phyloP scores from a whole-genome alignment of 139 green algal species.

The Volvox africanus region DNA sequence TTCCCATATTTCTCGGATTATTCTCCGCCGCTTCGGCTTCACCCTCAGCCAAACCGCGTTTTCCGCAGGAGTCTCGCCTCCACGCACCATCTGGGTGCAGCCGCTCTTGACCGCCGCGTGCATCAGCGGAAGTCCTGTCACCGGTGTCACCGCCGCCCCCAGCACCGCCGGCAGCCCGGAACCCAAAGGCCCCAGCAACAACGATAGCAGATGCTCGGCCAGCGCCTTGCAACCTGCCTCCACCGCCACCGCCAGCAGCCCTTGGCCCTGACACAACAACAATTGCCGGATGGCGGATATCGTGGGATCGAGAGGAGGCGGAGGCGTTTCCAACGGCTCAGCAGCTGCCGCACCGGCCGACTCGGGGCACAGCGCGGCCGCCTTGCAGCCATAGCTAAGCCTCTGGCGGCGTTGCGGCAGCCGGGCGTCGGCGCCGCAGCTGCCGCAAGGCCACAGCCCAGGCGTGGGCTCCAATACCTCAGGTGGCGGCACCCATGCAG shows the following conservation, averaged over 20 bases:
- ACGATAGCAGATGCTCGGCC: neutral
- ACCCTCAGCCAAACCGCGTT: no score
- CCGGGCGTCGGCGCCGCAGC: neutral
- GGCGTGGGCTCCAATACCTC: neutral
- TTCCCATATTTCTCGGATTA: no score
- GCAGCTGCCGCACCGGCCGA: neutral
- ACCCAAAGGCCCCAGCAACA: neutral
- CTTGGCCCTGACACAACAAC: constrained; percentile 20
- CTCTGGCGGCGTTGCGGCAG: neutral
- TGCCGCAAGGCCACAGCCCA: neutral
- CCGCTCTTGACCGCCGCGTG: constrained; percentile 40
- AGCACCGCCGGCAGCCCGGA: neutral
- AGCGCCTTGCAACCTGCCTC: constrained; percentile 17
- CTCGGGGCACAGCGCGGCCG: no score
- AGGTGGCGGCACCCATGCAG: neutral
- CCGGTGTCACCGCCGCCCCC: constrained; percentile 1
- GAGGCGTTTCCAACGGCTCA: neutral
- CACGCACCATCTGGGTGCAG: constrained; percentile 14
- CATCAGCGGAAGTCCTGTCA: constrained; percentile 23
- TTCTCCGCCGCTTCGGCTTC: no score
- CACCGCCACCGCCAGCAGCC: constrained; percentile 37
- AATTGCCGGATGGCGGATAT: neutral
- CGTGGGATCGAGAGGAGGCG: neutral
- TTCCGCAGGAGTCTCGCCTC: no score
- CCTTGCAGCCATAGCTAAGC: neutral